phyloP scores from a whole-genome alignment of 1,284 basidiomycete species.

The Sparassis latifolia region DNA sequence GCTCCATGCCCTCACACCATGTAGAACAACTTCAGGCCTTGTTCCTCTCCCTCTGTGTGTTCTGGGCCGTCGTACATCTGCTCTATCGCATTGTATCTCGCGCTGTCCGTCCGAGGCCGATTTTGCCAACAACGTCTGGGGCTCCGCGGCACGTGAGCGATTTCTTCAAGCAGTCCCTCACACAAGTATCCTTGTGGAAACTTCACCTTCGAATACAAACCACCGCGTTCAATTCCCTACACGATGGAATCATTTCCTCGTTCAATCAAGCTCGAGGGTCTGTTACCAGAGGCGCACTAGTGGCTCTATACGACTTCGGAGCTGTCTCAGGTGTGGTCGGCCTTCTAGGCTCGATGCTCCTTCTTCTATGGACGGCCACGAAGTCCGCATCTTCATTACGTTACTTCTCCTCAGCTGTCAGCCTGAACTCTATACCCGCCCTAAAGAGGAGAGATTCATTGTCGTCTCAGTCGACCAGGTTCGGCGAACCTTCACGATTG shows the following conservation, averaged over 20 bases:
- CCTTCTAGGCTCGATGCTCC: constrained; percentile 36
- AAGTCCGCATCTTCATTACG: too few relatives aligned
- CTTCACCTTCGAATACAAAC: constrained; percentile 46
- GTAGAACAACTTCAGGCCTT: background rate
- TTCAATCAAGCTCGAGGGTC: constrained; percentile 8
- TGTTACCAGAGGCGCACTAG: constrained; percentile 18
- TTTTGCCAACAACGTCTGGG: too few relatives aligned
- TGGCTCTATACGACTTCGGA: constrained; percentile 44
- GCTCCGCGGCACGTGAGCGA: too few relatives aligned
- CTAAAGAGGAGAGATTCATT: too few relatives aligned
- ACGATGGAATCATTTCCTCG: constrained; percentile 35
- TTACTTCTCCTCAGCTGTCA: too few relatives aligned
- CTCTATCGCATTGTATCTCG: background rate
- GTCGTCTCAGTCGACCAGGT: too few relatives aligned
- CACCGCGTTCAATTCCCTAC: constrained; percentile 42
- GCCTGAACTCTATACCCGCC: too few relatives aligned
- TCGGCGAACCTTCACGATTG: too few relatives aligned
- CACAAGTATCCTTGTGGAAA: constrained; percentile 15
- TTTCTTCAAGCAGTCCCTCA: too few relatives aligned
- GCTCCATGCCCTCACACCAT: background rate
- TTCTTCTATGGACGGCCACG: constrained; percentile 33
- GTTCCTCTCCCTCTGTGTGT: background rate
- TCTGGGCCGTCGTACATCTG: constrained; percentile 2
- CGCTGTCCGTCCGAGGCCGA: too few relatives aligned
- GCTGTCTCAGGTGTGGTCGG: constrained; percentile 41